Evolutionary conservation across 2,329 filamentous ascomycete species (phyloP), one percentile per base, ranked within the genome.

Genomic region (Fusarium succisae): DNA sequence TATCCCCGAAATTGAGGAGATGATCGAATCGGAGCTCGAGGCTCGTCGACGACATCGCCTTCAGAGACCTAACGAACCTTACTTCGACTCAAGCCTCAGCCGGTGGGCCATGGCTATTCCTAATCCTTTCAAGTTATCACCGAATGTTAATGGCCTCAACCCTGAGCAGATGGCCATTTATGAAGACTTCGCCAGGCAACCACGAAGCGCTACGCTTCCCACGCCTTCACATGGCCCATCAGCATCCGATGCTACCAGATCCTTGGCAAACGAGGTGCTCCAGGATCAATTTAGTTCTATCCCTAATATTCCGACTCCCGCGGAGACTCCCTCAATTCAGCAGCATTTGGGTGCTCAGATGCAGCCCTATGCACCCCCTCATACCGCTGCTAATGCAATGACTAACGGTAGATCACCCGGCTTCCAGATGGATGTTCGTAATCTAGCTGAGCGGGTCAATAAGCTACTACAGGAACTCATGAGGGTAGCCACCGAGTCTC

Each of bases 71-170:
- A 94, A 92, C 76, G 94, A 98, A 76, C 91, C 94, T 1, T 98
- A 96, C 81, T 91, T 95, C 71, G 94, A 97, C 77, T 89, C 91
- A 7, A 90, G 90, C 26, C 90, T 98, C 76, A 98, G 92, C 80
- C 91, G 94, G 57, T 99, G 96, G 95, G 93, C 95, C 13, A 93
- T 94, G 83, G 95, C 95, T 47, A 98, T 99, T 72, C 96, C 96
- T 1, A 94, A 96, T 76, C 96, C 96, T 1, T 99, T 94, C 85
- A 95, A 96, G 78, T 90, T 98, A 76, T 92, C 93, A 43, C 92
- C 94, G 18, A 89, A 82, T 69, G 79, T 86, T 63, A 82, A 83
- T 58, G 96, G 96, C 9, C 85, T 99, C 58, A 98, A 98, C 79
- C 88, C 93, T 30, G 94, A 98, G 78, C 96, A 99, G 79, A 90